A percentile compares a stretch with the other conserved stretches of the same genome.
Evolutionary conservation across 148 eudicot species (phyloP).

Genomic region (Amaranthus palmeri): DNA sequence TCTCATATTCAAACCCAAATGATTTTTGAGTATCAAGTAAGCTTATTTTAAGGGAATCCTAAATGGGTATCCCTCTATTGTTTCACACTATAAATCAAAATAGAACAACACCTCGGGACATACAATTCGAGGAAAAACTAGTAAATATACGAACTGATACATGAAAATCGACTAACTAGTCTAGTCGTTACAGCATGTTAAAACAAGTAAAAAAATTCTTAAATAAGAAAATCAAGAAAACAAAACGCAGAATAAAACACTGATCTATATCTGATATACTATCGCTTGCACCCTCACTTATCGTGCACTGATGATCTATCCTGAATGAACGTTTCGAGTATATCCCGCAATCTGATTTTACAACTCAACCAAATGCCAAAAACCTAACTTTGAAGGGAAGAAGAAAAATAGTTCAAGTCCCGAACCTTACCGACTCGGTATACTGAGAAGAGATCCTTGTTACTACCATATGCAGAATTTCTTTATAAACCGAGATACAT

Average conservation of each 20-base stretch:
- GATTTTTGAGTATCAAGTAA: slow-evolving; percentile 23
- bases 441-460: slow-evolving; percentile 7
- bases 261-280: slow-evolving; percentile 31
- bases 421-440: slow-evolving; percentile 31
- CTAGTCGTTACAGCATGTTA: slow-evolving; percentile 27
- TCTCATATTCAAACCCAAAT: slow-evolving; percentile 14
- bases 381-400: slow-evolving; percentile 29
- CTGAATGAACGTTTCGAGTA: slow-evolving; percentile 33
- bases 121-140: slow-evolving; percentile 32
- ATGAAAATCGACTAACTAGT: slow-evolving; percentile 21
- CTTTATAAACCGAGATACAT: slow-evolving; percentile 33
- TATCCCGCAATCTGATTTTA: slow-evolving; percentile 48
- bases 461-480: slow-evolving; percentile 22
- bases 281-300: slow-evolving; percentile 31
- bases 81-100: slow-evolving; percentile 36
- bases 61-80: slow-evolving; percentile 35
- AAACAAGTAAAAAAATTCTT: slow-evolving; percentile 2
- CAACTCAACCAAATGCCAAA: slow-evolving; percentile 43
- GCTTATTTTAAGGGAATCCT: slow-evolving; percentile 37
- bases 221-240: background rate
- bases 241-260: slow-evolving; percentile 19
- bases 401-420: slow-evolving; percentile 20
- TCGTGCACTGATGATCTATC: slow-evolving; percentile 34
- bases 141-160: background rate
- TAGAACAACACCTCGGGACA: slow-evolving; percentile 39